Base-by-base conservation (phyloP, 2,329 filamentous ascomycete species). In the Ceratocystis eucalypticola region DNA sequence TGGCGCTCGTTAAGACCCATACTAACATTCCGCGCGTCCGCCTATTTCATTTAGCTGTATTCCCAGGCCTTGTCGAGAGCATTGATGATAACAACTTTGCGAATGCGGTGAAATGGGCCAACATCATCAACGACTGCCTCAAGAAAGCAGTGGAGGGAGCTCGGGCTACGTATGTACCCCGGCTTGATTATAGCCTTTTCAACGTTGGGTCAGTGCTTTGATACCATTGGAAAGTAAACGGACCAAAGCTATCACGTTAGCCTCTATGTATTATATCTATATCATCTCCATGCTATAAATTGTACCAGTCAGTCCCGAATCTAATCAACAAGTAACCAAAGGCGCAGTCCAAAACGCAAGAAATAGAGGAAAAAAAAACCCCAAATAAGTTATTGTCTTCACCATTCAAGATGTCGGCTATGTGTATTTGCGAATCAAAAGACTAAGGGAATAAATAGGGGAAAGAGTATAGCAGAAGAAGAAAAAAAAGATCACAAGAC, bases 31-130 rank as follows among this genome's bases (percentile, higher is more conserved):
- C 3, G 37, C 12, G 37, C 37, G 10, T 15, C 10, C 37, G 12
- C 5, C 10, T 15, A 5, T 41, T 5, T 30, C 55, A 10, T 25
- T 45, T 68, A 82, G 82, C 82, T 64, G 84, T 86, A 15, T 86
- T 84, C 74, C 84, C 84, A 0, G 83, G 84, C 0, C 74, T 87
- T 59, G 77, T 81, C 15, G 84, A 87, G 74, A 84, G 82, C 65
- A 85, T 87, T 68, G 83, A 86, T 67, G 75, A 76, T 15, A 79
- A 80, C 70, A 81, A 87, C 71, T 86, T 79, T 71, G 74, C 72
- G 17, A 84, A 84, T 67, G 84, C 83, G 0, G 70, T 80, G 57
- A 81, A 79, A 71, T 87, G 84, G 84, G 78, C 80, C 1, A 76
- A 74, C 20, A 86, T 87, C 66, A 84, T 87, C 66, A 77, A 82